Base-by-base conservation (phyloP, 2,329 filamentous ascomycete species). In the Hansfordia pulvinata region DNA sequence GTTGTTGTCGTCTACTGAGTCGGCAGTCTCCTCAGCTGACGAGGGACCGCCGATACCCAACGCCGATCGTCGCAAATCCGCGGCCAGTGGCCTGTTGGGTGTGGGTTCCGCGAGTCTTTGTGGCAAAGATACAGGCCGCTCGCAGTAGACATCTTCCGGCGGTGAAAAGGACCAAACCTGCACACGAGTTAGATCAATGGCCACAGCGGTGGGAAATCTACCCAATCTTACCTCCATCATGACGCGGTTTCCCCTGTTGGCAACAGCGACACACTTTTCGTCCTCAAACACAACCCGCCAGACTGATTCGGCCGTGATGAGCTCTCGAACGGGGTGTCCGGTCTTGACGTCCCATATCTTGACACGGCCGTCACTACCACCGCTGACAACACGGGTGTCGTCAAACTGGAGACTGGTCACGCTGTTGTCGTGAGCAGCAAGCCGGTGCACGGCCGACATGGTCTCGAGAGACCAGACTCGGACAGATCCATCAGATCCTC, bases 231-330 rank as follows among this genome's bases (percentile, higher is more conserved):
- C 88, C 76, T 98, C 90, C 90, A 98, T 98, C 35, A 96, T 80
- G 1, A 92, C 96, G 35, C 86, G 75, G 30, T 76, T 77, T 27
- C 73, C 73, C 33, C 88, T 70, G 41, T 84, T 78, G 7, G 90
- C 90, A 64, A 98, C 81, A 17, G 93, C 88, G 17, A 98, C 88
- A 31, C 88, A 93, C 53, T 94, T 96, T 54, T 98, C 90, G 38
- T 93, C 88, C 47, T 98, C 90, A 49, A 98, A 98, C 0, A 92
- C 90, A 18, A 98, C 88, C 32, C 90, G 71, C 90, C 90, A 98
- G 1, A 98, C 90, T 10, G 88, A 86, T 46, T 98, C 88, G 1
- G 88, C 84, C 28, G 79, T 76, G 24, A 88, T 88, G 21, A 98
- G 69, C 53, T 98, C 90, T 33, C 90, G 75, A 13, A 98, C 83